These are phyloP conservation scores for Taxillus chinensis DNA, from an alignment of 164 flowering plant species.

Conservation along the genomic window DNA sequence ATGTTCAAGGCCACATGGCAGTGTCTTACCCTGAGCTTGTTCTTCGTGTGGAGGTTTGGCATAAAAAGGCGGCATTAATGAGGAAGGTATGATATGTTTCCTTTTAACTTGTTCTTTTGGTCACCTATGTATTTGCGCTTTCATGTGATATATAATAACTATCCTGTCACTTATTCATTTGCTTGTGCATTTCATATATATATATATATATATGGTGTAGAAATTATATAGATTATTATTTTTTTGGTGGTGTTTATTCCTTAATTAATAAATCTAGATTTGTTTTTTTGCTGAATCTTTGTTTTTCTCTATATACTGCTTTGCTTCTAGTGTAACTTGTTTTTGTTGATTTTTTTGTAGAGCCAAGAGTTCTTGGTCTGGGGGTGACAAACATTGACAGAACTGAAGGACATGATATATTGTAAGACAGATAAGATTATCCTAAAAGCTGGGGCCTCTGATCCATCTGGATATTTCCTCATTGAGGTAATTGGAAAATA, in stretches of 20 bases:
- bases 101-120: not conserved
- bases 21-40: constrained; percentile 48
- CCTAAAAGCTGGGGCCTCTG: constrained; percentile 56
- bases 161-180: too few relatives aligned
- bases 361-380: constrained; percentile 75
- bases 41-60: constrained; percentile 70
- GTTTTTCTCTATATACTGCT: not conserved
- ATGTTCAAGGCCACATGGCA: constrained; percentile 21
- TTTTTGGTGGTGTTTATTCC: too few relatives aligned
- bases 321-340: not conserved
- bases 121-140: not conserved
- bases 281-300: too few relatives aligned
- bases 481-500: constrained; percentile 51
- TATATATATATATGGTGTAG: too few relatives aligned
- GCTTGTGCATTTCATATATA: too few relatives aligned
- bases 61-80: constrained; percentile 23
- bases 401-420: constrained; percentile 64
- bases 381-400: constrained; percentile 66
- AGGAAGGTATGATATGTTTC: constrained; percentile 36
- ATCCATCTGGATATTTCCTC: constrained; percentile 90
- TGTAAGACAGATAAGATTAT: constrained; percentile 72
- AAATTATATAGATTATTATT: too few relatives aligned
- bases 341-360: constrained; percentile 23
- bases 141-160: too few relatives aligned
- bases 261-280: too few relatives aligned